Conservation (phyloP, 2,329 filamentous ascomycete species). For the Trichoderma sp. region DNA sequence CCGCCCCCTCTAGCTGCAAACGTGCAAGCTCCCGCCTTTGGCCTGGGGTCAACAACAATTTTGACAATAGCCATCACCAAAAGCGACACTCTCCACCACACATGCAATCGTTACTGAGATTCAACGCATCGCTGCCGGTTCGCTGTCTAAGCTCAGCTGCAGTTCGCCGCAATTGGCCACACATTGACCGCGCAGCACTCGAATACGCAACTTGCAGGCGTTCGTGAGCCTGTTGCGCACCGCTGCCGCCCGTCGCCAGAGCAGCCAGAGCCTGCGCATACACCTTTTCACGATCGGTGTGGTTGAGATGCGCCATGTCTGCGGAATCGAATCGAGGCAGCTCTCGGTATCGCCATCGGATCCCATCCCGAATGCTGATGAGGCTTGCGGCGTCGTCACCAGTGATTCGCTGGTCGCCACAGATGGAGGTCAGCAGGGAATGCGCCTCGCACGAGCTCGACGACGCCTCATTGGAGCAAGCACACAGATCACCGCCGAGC, state of each 20-base stretch:
- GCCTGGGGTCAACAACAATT: not conserved
- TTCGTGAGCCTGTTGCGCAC: not conserved
- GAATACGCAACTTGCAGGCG: conserved; percentile 7
- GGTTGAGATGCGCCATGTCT: conserved; percentile 2
- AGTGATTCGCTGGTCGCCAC: not conserved
- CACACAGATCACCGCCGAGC: conserved; percentile 2
- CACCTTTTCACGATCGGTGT: not conserved
- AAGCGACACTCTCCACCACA: not conserved
- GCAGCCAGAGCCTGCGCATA: not conserved
- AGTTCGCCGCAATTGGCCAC: conserved; percentile 3
- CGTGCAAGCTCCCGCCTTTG: not conserved
- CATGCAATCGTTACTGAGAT: conserved; percentile 8
- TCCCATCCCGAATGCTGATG: not conserved
- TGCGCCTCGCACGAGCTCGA: not conserved
- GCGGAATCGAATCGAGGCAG: not conserved
- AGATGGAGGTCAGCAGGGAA: not conserved
- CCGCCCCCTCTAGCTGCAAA: not conserved
- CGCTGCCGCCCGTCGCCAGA: not conserved
- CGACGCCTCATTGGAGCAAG: not conserved
- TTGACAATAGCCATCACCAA: not conserved
- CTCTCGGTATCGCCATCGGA: not conserved
- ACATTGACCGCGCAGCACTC: not conserved
- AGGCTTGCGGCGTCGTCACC: not conserved
- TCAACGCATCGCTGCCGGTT: not conserved
- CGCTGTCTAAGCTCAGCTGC: not conserved